These are phyloP conservation scores for Brassica cretica DNA, from an alignment of 345 rosid genomes.

Conservation along the genomic window DNA sequence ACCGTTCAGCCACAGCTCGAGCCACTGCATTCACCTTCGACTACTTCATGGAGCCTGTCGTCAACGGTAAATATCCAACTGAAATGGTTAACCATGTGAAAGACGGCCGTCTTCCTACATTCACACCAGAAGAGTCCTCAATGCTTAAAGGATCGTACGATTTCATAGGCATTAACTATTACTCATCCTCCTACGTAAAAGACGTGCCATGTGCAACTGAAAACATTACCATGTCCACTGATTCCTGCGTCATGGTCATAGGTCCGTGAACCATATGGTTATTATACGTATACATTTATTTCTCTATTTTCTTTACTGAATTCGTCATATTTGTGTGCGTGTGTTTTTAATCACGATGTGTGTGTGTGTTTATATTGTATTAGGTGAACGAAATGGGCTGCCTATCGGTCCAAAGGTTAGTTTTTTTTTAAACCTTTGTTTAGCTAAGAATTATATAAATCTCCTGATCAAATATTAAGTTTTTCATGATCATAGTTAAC, in stretches of 20 bases:
- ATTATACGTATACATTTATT: background rate
- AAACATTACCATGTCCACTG: constrained; percentile 43
- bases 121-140: constrained; percentile 38
- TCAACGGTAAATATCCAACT: constrained; percentile 42
- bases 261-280: constrained; percentile 15
- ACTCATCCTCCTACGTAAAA: constrained; percentile 39
- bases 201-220: constrained; percentile 20
- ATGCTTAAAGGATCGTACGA: constrained; percentile 47
- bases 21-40: constrained; percentile 47
- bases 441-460: background rate
- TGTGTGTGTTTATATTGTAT: background rate
- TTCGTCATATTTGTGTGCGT: background rate
- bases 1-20: constrained; percentile 39
- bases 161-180: constrained; percentile 55
- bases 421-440: background rate
- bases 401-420: constrained; percentile 49
- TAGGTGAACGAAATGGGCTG: constrained; percentile 44
- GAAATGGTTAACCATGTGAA: constrained; percentile 42
- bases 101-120: constrained; percentile 42
- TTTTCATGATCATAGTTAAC: too few relatives aligned
- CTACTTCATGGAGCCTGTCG: constrained; percentile 50
- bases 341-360: background rate
- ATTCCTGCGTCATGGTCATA: constrained; percentile 35
- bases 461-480: background rate
- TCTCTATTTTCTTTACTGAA: background rate